These are phyloP conservation scores for Coemansia sp. DNA, from an alignment of 192 early-diverging fungal genomes.

Conservation along the genomic window DNA sequence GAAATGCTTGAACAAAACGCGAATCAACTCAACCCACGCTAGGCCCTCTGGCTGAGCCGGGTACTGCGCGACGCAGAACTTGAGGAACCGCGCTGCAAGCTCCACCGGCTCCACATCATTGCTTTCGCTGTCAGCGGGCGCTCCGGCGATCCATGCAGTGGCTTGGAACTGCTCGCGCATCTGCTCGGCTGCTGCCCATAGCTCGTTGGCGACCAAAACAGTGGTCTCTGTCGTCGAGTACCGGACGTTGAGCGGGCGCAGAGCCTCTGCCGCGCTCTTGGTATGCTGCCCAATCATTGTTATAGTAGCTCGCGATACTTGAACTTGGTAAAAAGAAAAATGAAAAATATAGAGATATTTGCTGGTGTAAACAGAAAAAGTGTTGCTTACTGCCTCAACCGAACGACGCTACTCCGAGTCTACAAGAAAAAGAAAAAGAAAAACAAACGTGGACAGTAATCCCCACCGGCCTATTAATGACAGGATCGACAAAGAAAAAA, in stretches of 20 bases:
- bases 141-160: constrained; percentile 28
- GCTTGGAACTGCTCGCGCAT: constrained; percentile 73
- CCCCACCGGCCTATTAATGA: not conserved
- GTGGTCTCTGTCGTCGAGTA: constrained; percentile 77
- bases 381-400: not conserved
- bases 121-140: constrained; percentile 58
- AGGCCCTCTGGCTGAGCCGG: constrained; percentile 32
- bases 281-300: constrained; percentile 40
- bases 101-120: constrained; percentile 66
- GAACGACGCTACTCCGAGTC: not conserved
- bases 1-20: constrained; percentile 73
- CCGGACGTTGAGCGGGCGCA: constrained; percentile 77
- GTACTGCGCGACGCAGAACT: constrained; percentile 59
- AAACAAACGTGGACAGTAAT: not conserved
- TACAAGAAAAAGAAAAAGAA: not conserved
- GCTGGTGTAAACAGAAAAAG: not conserved
- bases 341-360: not conserved
- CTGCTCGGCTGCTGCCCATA: constrained; percentile 88
- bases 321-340: not conserved
- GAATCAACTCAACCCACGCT: constrained; percentile 67
- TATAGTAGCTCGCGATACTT: not conserved
- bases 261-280: constrained; percentile 50
- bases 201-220: constrained; percentile 76
- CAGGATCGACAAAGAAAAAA: not conserved
- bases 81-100: constrained; percentile 70